These are phyloP conservation scores for Plasmodium vivax DNA, from an alignment of 169 alveolate genomes.

Conservation along the genomic window DNA sequence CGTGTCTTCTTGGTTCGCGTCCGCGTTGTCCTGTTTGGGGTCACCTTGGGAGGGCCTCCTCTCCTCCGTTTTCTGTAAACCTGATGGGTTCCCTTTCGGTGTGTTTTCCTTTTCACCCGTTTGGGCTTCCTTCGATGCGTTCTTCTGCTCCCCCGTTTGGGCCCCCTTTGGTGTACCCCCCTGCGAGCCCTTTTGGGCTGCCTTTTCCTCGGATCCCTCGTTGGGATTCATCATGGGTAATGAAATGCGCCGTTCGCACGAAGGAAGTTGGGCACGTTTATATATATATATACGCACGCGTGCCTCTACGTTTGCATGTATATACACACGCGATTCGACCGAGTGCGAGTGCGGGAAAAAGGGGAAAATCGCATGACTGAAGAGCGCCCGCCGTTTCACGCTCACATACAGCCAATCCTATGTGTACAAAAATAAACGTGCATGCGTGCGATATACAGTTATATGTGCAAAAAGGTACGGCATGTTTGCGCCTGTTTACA, in stretches of 20 bases:
- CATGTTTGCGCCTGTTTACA: not conserved
- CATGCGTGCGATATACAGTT: not conserved
- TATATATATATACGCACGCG: not conserved
- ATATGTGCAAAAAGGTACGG: not conserved
- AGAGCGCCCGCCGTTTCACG: not conserved
- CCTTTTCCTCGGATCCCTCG: not conserved
- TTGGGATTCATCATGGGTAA: not conserved
- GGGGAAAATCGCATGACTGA: not conserved
- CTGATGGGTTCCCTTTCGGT: not conserved
- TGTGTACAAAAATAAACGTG: not conserved
- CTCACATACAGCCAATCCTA: not conserved
- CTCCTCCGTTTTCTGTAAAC: not conserved
- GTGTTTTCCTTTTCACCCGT: not conserved
- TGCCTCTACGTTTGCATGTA: not conserved
- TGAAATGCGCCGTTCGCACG: not conserved
- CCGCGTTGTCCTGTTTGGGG: not conserved
- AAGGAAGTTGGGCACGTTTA: slow-evolving; percentile 5
- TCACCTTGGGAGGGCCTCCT: not conserved
- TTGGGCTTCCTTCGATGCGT: not conserved
- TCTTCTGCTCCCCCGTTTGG: not conserved
- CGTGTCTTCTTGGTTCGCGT: not conserved
- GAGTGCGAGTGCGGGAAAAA: not conserved
- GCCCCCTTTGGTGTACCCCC: not conserved
- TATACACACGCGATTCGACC: not conserved
- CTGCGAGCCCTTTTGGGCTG: not conserved